Conservation (phyloP, 116 monocot species). For the Cymodocea nodosa region DNA sequence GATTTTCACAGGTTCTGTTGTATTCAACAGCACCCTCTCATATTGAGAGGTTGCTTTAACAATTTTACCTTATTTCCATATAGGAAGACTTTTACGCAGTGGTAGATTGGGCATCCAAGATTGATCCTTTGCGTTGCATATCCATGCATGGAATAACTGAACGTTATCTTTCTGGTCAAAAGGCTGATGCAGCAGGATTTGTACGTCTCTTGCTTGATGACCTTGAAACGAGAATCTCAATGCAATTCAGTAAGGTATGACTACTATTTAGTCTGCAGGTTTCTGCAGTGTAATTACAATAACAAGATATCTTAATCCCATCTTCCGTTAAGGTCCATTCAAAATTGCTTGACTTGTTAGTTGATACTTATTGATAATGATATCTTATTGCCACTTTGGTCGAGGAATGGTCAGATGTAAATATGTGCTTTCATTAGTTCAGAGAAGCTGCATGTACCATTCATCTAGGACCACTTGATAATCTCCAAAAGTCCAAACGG, state of each 20-base stretch:
- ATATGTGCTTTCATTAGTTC: too few relatives aligned
- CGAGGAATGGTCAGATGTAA: too few relatives aligned
- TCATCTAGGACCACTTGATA: too few relatives aligned
- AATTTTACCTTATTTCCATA: background rate
- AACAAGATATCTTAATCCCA: too few relatives aligned
- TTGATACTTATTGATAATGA: too few relatives aligned
- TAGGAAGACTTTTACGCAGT: conserved; percentile 98
- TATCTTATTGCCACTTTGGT: too few relatives aligned
- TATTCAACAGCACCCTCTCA: too few relatives aligned
- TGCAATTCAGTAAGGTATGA: conserved; percentile 52
- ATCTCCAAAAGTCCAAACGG: too few relatives aligned
- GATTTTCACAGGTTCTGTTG: too few relatives aligned
- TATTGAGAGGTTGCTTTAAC: background rate
- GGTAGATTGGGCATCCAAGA: conserved; percentile 96
- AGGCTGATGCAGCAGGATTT: conserved; percentile 99
- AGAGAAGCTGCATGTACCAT: too few relatives aligned
- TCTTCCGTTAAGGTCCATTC: too few relatives aligned
- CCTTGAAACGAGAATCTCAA: conserved; percentile 68
- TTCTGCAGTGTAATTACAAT: background rate
- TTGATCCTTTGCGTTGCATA: conserved; percentile 92
- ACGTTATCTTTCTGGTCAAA: conserved; percentile 97
- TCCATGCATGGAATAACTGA: conserved; percentile 99
- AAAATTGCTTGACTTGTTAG: too few relatives aligned
- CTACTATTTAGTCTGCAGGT: background rate
- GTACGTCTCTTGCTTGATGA: conserved; percentile 86